A percentile compares a stretch with the other conserved stretches of the same genome.
Conservation (phyloP, 305 asterid species). For the Striga hermonthica region DNA sequence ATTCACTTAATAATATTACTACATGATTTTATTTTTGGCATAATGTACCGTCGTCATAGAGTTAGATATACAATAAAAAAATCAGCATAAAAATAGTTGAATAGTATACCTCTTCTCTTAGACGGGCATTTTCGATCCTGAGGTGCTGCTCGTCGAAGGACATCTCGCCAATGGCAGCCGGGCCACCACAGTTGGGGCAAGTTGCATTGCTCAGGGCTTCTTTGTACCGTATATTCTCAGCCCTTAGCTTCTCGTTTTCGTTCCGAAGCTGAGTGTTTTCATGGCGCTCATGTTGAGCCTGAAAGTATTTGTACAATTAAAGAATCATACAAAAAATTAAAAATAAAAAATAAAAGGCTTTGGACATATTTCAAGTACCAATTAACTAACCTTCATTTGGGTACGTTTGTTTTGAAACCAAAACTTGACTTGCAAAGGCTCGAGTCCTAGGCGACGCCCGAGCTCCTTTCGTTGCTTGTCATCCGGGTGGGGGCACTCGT, state of each 20-base stretch:
- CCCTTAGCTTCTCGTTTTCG: slow-evolving; percentile 65
- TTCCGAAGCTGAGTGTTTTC: slow-evolving; percentile 46
- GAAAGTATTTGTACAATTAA: background rate
- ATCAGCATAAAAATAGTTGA: too few species aligned
- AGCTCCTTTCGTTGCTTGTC: slow-evolving; percentile 60
- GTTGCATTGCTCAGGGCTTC: slow-evolving; percentile 58
- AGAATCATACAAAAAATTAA: background rate
- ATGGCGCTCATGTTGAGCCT: slow-evolving; percentile 42
- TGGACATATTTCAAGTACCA: background rate
- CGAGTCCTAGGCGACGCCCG: slow-evolving; percentile 43
- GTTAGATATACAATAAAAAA: slow-evolving; percentile 35
- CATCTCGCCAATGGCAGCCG: slow-evolving; percentile 72
- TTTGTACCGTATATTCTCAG: slow-evolving; percentile 59
- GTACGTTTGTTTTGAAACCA: slow-evolving; percentile 63
- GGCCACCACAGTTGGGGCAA: slow-evolving; percentile 76
- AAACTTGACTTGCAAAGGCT: slow-evolving; percentile 57
- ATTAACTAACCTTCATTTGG: slow-evolving; percentile 47
- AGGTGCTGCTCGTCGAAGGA: slow-evolving; percentile 77
- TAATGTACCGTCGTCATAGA: too few species aligned
- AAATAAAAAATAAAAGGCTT: background rate
- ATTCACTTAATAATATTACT: too few species aligned
- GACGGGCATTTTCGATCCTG: slow-evolving; percentile 65
- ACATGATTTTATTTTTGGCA: too few species aligned
- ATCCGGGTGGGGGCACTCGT: slow-evolving; percentile 58
- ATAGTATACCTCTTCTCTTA: slow-evolving; percentile 72